Percentiles rank a stretch among this genome's conserved stretches.
phyloP scores from a whole-genome alignment of 176 grass and related monocot species.

The Juncus inflexus region DNA sequence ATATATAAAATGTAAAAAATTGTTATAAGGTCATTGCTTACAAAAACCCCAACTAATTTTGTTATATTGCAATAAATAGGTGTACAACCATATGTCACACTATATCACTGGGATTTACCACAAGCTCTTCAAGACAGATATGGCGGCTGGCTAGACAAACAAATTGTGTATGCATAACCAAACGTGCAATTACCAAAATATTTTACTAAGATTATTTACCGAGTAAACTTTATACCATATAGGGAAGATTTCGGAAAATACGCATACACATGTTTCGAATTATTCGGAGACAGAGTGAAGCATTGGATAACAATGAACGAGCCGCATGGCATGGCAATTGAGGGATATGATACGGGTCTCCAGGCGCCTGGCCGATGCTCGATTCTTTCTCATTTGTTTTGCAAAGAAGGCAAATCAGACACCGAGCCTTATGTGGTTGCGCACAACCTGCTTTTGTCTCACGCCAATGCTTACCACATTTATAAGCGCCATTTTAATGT shows the following conservation, averaged over 20 bases:
- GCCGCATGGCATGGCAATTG: conserved; percentile 63
- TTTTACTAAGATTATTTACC: background rate
- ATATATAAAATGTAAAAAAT: too few relatives aligned
- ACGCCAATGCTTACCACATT: conserved; percentile 60
- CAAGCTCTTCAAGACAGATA: conserved; percentile 84
- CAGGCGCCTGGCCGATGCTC: conserved; percentile 90
- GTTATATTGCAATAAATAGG: conserved; percentile 35
- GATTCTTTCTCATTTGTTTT: conserved; percentile 71
- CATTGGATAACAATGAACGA: conserved; percentile 93
- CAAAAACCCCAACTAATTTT: background rate
- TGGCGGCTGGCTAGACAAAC: conserved; percentile 61
- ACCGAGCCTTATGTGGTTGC: conserved; percentile 83
- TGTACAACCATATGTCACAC: conserved; percentile 70
- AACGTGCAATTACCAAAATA: background rate
- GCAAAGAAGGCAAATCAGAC: conserved; percentile 67
- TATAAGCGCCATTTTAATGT: conserved; percentile 82
- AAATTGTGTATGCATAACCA: conserved; percentile 66
- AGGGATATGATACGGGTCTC: conserved; percentile 78
- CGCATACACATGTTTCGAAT: conserved; percentile 73
- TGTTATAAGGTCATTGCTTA: too few relatives aligned
- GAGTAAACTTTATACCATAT: conserved; percentile 13
- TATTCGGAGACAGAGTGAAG: conserved; percentile 94
- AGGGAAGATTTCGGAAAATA: conserved; percentile 84
- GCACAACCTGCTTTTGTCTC: conserved; percentile 76
- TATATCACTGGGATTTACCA: conserved; percentile 93